Evolutionary conservation across 208 protist genomes (phyloP).

Genomic region (Entamoeba nuttalli): DNA sequence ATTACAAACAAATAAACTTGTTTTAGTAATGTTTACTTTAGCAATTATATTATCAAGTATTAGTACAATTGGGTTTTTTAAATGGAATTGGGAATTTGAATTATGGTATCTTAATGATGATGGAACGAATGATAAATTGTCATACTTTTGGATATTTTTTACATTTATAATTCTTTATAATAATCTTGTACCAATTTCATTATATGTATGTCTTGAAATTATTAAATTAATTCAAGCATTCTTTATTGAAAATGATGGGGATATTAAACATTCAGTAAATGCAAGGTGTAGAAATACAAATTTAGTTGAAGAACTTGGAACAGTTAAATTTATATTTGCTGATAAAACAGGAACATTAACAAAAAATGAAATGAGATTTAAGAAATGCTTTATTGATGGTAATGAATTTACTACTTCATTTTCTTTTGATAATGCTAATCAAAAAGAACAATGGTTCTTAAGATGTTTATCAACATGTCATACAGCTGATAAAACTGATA

Average conservation of each 20-base stretch:
- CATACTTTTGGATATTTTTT: not conserved
- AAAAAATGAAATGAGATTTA: not conserved
- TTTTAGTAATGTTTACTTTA: not conserved
- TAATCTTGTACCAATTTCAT: not conserved
- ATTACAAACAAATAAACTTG: not conserved
- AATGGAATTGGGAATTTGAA: not conserved
- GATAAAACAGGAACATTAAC: conserved; percentile 65
- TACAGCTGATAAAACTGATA: not conserved
- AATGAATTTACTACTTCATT: not conserved
- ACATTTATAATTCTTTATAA: not conserved
- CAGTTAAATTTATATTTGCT: conserved; percentile 48
- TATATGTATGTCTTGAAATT: not conserved
- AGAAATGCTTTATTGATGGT: not conserved
- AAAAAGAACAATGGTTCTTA: not conserved
- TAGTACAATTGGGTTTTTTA: not conserved
- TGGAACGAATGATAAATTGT: not conserved
- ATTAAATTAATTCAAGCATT: not conserved
- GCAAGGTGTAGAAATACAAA: not conserved
- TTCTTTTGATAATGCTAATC: not conserved
- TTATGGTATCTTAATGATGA: not conserved
- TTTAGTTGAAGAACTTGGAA: not conserved
- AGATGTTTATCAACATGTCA: not conserved
- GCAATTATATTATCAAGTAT: not conserved
- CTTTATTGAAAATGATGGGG: not conserved
- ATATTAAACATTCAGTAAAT: not conserved